Evolutionary conservation across 2,329 filamentous ascomycete genomes (phyloP).

Genomic region (Venturiaceae sp.): DNA sequence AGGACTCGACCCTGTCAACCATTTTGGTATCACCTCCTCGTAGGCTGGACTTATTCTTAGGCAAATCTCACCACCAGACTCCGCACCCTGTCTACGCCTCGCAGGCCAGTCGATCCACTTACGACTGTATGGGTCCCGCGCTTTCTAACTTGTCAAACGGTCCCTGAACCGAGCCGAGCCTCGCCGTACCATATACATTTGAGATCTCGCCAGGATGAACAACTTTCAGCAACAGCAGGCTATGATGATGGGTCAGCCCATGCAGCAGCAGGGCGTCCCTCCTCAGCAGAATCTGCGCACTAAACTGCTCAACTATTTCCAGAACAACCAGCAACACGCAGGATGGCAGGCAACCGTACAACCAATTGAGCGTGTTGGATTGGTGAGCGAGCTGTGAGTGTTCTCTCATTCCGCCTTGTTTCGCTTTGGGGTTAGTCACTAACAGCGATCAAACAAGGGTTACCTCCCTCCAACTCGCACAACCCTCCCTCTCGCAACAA

Average conservation of each 20-base stretch:
- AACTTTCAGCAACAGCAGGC: conserved; percentile 1
- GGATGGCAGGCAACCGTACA: conserved; percentile 2
- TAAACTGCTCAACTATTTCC: neutral
- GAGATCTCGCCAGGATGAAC: neutral
- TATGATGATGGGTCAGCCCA: conserved; percentile 1
- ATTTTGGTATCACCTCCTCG: too few species aligned
- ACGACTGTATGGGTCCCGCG: neutral
- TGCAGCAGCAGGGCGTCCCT: neutral
- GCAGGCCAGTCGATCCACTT: neutral
- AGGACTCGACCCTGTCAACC: neutral
- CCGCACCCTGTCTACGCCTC: neutral
- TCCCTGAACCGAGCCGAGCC: neutral
- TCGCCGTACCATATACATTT: neutral
- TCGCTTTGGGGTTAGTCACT: neutral
- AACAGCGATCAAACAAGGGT: neutral
- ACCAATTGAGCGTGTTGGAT: neutral
- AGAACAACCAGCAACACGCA: neutral
- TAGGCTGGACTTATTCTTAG: neutral
- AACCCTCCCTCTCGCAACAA: neutral
- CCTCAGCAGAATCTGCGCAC: neutral
- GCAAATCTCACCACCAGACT: neutral
- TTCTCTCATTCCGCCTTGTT: neutral
- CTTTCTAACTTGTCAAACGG: neutral
- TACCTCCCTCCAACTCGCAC: neutral
- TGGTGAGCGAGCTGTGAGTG: neutral